Base-by-base conservation (phyloP, 805 yeast species). In the Ogataea ramenticola region DNA sequence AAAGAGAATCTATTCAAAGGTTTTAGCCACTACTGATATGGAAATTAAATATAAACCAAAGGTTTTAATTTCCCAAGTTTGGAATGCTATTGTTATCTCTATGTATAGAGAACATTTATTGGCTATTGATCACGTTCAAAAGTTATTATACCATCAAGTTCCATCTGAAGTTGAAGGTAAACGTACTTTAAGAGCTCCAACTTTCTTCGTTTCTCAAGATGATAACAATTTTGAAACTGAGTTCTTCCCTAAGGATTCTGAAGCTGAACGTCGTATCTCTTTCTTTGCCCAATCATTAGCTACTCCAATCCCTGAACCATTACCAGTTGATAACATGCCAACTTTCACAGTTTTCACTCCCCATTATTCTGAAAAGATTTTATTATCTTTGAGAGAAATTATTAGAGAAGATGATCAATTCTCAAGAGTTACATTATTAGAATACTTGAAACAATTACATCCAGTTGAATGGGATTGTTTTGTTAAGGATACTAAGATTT, bases 281-380 rank as follows among this genome's bases (percentile, higher is more conserved):
- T 93, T 95, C 85, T 93, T 93, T 72, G 99, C 99, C 47, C 99
- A 93, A 70, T 90, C 98, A 11, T 75, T 93, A 67, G 95, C 99
- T 42, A 93, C 99, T 47, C 99, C 99, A 55, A 90, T 93, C 57
- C 96, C 96, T 50, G 99, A 93, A 71, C 98, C 99, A 49, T 75
- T 93, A 62, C 99, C 99, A 37, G 98, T 95, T 55, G 99, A 93
- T 68, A 91, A 91, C 75, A 93, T 93, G 99, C 99, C 99, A 52
- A 91, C 98, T 12, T 93, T 93, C 67, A 90, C 99, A 34, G 98
- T 93, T 20, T 73, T 91, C 66, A 85, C 91, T 54, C 98, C 99
- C 59, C 99, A 91, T 66, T 91, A 91, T 68, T 75, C 93, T 52
- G 99, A 91, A 71, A 91, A 89, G 79, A 91, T 91, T 49, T 73